Percentiles rank a stretch among this genome's conserved stretches.
phyloP scores from a whole-genome alignment of 768 basidiomycete species.

The Tricholoma flavovirens region DNA sequence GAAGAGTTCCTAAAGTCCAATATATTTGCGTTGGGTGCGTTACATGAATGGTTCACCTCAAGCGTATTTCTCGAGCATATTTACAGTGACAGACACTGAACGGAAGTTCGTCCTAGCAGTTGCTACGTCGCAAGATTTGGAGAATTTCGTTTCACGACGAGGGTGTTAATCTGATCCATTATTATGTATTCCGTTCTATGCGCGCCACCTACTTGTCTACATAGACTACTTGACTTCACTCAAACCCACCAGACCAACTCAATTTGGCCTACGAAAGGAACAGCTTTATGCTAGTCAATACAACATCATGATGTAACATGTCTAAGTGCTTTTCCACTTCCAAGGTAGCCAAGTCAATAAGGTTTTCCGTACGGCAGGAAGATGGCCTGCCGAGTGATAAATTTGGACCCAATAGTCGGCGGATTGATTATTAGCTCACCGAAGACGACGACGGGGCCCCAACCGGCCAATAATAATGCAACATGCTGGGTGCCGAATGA shows the following conservation, averaged over 20 bases:
- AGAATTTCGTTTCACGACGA: constrained; percentile 51
- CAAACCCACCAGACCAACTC: neutral
- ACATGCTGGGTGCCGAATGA: constrained; percentile 64
- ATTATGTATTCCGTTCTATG: neutral
- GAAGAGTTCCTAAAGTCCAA: constrained; percentile 70
- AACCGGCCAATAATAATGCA: constrained; percentile 50
- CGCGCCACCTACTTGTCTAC: neutral
- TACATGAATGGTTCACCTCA: neutral
- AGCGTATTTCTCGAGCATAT: neutral
- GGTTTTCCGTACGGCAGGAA: constrained; percentile 32
- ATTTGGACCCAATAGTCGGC: neutral
- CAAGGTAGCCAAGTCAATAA: constrained; percentile 28
- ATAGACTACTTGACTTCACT: neutral
- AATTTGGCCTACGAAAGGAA: neutral
- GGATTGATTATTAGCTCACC: constrained; percentile 27
- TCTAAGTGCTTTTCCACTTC: neutral
- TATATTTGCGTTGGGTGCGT: constrained; percentile 70
- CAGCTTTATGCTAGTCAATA: neutral
- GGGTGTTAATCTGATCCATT: constrained; percentile 26
- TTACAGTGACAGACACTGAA: constrained; percentile 73
- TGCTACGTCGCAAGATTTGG: constrained; percentile 71
- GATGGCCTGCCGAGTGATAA: constrained; percentile 24
- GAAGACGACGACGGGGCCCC: constrained; percentile 55
- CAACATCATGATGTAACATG: neutral
- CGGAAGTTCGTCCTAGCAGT: constrained; percentile 83